Evolutionary conservation across 2,329 filamentous ascomycete genomes (phyloP).

Genomic region (Camptophora hylomeconis): DNA sequence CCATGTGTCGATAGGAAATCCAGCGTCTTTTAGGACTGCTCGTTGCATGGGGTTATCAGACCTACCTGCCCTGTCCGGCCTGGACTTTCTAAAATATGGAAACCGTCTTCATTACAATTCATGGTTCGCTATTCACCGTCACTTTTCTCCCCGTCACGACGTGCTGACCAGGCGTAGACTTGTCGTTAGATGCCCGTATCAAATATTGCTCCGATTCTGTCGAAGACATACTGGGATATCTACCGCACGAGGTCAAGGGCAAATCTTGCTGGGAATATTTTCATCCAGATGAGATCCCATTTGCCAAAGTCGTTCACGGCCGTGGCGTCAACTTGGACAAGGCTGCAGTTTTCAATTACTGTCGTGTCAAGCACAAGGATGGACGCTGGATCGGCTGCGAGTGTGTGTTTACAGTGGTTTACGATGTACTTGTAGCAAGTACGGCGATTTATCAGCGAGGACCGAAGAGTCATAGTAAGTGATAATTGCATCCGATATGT

Average conservation of each 20-base stretch:
- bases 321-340: constrained; percentile 68
- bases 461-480: constrained; percentile 61
- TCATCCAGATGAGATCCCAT: constrained; percentile 65
- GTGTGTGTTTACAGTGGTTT: constrained; percentile 79
- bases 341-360: constrained; percentile 72
- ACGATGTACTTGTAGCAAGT: constrained; percentile 76
- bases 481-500: constrained; percentile 1
- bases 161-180: constrained; percentile 39
- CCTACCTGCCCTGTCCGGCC: constrained; percentile 7
- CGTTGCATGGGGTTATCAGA: constrained; percentile 7
- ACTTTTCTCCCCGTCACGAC: constrained; percentile 7
- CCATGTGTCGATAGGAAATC: constrained; percentile 6
- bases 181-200: constrained; percentile 62
- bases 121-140: constrained; percentile 45
- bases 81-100: constrained; percentile 42
- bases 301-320: constrained; percentile 59
- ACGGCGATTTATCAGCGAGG: constrained; percentile 63
- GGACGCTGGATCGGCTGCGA: constrained; percentile 69
- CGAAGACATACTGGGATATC: constrained; percentile 68
- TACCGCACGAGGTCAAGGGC: constrained; percentile 60
- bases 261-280: constrained; percentile 78
- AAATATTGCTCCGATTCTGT: constrained; percentile 77
- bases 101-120: constrained; percentile 83
- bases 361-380: constrained; percentile 53
- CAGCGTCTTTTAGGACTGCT: constrained; percentile 18